phyloP scores from a whole-genome alignment of 2,329 filamentous ascomycete species.

The Bimuria novae-zelandiae region DNA sequence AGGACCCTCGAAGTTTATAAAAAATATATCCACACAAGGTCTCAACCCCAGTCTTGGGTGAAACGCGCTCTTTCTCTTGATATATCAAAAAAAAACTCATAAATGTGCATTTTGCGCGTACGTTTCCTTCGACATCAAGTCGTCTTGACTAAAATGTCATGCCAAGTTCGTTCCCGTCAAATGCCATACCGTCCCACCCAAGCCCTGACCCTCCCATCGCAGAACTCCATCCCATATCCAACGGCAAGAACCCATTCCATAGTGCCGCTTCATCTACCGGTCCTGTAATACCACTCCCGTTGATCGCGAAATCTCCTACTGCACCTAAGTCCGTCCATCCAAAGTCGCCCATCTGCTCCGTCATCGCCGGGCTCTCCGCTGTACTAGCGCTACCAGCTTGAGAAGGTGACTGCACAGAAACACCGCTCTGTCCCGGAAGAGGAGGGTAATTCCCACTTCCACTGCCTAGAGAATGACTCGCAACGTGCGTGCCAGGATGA shows the following conservation, averaged over 20 bases:
- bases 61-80: too few relatives aligned
- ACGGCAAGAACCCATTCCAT: conserved; percentile 44
- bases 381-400: conserved; percentile 47
- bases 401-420: conserved; percentile 34
- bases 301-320: conserved; percentile 54
- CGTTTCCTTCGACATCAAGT: too few relatives aligned
- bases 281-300: conserved; percentile 40
- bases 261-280: conserved; percentile 32
- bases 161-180: conserved; percentile 32
- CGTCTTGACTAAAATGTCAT: conserved; percentile 40
- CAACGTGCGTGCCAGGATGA: conserved; percentile 39
- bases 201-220: conserved; percentile 28
- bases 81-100: too few relatives aligned
- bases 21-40: too few relatives aligned
- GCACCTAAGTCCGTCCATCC: conserved; percentile 55
- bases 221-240: conserved; percentile 45
- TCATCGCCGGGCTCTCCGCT: conserved; percentile 48
- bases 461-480: conserved; percentile 30
- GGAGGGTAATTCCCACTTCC: conserved; percentile 25
- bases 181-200: conserved; percentile 37
- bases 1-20: too few relatives aligned
- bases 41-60: too few relatives aligned
- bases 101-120: too few relatives aligned
- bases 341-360: conserved; percentile 55
- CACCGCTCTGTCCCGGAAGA: conserved; percentile 12